Conservation (phyloP, 495 filamentous ascomycete genomes). For the Penicillium egyptiacum region DNA sequence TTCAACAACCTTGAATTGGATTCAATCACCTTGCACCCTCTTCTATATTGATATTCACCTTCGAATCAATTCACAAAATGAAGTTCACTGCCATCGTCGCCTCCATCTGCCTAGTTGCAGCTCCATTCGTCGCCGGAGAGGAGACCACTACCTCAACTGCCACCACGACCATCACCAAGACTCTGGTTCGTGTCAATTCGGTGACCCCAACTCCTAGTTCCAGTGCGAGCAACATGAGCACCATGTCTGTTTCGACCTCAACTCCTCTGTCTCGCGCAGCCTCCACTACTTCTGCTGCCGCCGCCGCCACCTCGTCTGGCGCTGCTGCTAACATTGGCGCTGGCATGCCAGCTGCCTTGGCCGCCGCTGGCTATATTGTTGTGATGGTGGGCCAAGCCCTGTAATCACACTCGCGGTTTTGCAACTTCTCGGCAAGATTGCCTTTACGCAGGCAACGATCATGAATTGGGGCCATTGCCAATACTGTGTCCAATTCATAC, state of each 20-base stretch:
- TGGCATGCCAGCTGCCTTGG: conserved; percentile 36
- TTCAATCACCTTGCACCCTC: background rate
- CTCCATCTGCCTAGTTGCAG: conserved; percentile 38
- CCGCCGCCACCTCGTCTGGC: conserved; percentile 25
- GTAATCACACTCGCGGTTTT: conserved; percentile 22
- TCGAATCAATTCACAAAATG: conserved; percentile 28
- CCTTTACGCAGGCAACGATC: background rate
- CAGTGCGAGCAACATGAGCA: conserved; percentile 18
- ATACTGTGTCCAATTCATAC: background rate
- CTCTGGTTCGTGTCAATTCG: conserved; percentile 33
- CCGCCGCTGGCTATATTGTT: conserved; percentile 39
- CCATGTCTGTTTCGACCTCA: conserved; percentile 19
- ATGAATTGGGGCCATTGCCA: conserved; percentile 6
- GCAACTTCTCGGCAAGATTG: background rate
- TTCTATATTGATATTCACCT: conserved; percentile 8
- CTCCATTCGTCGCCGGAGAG: conserved; percentile 31
- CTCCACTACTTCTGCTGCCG: conserved; percentile 25
- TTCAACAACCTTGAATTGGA: background rate
- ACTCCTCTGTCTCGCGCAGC: conserved; percentile 23
- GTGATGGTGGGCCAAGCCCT: conserved; percentile 38
- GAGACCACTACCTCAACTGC: conserved; percentile 30
- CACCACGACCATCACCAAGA: conserved; percentile 39
- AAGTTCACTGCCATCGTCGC: conserved; percentile 37
- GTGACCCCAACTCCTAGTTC: conserved; percentile 31
- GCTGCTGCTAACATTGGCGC: conserved; percentile 26